Percentiles rank a stretch among this genome's conserved stretches.
Evolutionary conservation across 164 flowering plant species (phyloP).

Genomic region (Nymphaea thermarum): DNA sequence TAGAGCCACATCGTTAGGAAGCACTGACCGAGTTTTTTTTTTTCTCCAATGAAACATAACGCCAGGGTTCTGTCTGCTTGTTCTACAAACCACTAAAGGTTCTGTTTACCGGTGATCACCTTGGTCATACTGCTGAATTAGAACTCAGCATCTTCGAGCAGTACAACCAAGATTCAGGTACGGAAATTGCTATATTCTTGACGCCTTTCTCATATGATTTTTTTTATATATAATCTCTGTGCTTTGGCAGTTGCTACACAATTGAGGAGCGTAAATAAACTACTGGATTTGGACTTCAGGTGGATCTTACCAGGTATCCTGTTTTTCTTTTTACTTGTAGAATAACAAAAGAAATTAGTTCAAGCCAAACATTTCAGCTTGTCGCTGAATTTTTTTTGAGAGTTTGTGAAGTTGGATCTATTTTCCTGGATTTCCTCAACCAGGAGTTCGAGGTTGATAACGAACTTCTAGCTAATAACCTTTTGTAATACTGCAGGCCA

Average conservation of each 20-base stretch:
- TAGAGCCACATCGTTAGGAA: no score
- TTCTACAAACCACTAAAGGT: conserved; percentile 31
- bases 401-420: no score
- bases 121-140: conserved; percentile 10
- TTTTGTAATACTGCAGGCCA: conserved; percentile 23
- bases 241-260: conserved; percentile 23
- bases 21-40: not conserved
- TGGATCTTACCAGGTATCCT: conserved; percentile 33
- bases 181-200: not conserved
- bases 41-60: not conserved
- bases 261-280: conserved; percentile 17
- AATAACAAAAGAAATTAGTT: not conserved
- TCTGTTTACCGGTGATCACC: conserved; percentile 45
- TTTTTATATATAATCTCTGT: not conserved
- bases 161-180: conserved; percentile 39
- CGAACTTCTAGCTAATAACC: not conserved
- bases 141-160: conserved; percentile 21
- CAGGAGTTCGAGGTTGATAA: not conserved
- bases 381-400: no score
- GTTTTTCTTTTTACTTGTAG: not conserved
- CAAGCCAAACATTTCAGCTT: not conserved
- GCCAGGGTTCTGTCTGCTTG: conserved; percentile 45
- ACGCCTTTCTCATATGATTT: not conserved
- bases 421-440: no score
- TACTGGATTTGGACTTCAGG: conserved; percentile 24